Base-by-base conservation (phyloP, 345 rosid species). In the Trapa incisa region DNA sequence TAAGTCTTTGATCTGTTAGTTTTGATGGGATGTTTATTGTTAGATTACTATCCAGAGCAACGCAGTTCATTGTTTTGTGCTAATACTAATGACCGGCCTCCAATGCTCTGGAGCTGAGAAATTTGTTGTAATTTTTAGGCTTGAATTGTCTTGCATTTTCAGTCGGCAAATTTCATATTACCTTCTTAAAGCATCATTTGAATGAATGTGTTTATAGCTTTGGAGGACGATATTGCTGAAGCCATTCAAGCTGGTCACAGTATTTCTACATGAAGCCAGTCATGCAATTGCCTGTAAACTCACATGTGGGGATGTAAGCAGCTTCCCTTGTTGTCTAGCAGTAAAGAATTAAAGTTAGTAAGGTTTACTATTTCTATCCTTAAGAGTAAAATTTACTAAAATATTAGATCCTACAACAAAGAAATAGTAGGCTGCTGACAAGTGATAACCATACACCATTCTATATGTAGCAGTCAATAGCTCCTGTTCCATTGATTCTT, bases 221-320 rank as follows among this genome's bases (percentile, higher is more conserved):
- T 82, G 92, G 89, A 81, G 89, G 78, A 86, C 89, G 6, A 39
- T 82, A 56, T 38, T 86, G 43, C 73, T 86, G 71, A 84, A 70
- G 67, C 92, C 92, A 36, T 84, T 86, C 77, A 84, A 86, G 79
- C 89, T 82, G 37, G 81, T 86, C 33, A 82, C 92, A 5, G 89
- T 86, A 65, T 84, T 86, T 75, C 79, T 86, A 78, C 92, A 86
- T 16, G 87, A 84, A 80, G 83, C 84, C 10, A 86, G 92, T 76
- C 92, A 86, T 67, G 92, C 92, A 13, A 71, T 86, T 73, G 89
- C 89, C 67, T 86, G 89, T 79, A 86, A 75, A 72, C 89, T 86
- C 54, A 86, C 92, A 2, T 86, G 92, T 67, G 89, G 92, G 53
- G 67, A 76, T 64, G 92, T 84, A 80, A 82, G 78, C 60, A 63